A percentile compares a stretch with the other conserved stretches of the same genome.
These are phyloP conservation scores for Otatea glauca DNA, from an alignment of 176 grass and related monocot genomes.

Conservation along the genomic window DNA sequence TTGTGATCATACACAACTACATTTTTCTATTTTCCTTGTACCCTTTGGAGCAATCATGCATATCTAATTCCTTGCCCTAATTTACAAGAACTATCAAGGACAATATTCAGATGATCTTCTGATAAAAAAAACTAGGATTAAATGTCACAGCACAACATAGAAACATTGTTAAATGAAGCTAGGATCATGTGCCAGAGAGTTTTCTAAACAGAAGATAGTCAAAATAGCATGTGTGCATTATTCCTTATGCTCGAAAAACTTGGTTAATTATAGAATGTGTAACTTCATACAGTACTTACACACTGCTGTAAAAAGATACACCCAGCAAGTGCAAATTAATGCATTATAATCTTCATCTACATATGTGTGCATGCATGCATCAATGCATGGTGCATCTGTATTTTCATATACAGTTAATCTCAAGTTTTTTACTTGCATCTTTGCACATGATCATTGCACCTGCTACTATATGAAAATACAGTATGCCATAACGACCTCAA, in stretches of 20 bases:
- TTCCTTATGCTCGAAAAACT: neutral
- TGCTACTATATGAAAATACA: too few relatives aligned
- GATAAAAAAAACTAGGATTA: too few relatives aligned
- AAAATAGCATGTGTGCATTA: neutral
- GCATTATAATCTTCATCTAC: too few relatives aligned
- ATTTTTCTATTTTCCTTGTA: too few relatives aligned
- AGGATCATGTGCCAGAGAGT: neutral
- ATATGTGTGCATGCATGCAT: too few relatives aligned
- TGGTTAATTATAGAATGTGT: neutral
- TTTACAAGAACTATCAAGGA: neutral
- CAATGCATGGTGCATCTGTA: too few relatives aligned
- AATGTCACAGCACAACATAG: neutral
- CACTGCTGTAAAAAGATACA: slow-evolving; percentile 12
- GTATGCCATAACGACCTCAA: too few relatives aligned
- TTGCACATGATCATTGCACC: too few relatives aligned
- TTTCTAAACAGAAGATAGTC: slow-evolving; percentile 7
- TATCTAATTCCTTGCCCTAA: neutral
- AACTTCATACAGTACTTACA: neutral
- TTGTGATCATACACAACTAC: too few relatives aligned
- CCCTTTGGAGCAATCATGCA: neutral
- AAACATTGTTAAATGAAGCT: neutral
- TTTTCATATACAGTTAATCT: too few relatives aligned
- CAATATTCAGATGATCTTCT: neutral
- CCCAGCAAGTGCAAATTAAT: too few relatives aligned
- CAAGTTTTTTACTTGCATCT: too few relatives aligned